Percentiles rank a stretch among this genome's conserved stretches.
phyloP scores from a whole-genome alignment of 192 early-diverging fungal species.

The Umbelopsis isabellina region DNA sequence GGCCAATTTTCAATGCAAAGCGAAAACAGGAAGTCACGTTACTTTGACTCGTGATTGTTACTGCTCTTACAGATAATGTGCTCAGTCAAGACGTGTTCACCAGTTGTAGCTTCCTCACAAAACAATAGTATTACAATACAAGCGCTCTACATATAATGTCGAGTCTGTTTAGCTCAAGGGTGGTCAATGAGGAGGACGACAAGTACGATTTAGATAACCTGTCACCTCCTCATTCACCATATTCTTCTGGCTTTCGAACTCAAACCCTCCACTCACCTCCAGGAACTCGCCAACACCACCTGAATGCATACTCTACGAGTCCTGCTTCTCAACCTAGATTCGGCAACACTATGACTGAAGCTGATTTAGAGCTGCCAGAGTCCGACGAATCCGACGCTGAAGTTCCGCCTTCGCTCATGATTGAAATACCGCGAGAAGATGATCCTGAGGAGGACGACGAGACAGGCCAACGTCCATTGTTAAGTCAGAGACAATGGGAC shows the following conservation, averaged over 20 bases:
- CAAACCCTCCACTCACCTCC: slow-evolving; percentile 5
- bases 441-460: not conserved
- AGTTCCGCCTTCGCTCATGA: slow-evolving; percentile 64
- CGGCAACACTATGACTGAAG: not conserved
- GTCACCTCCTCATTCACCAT: not conserved
- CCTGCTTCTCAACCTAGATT: not conserved
- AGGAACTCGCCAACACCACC: not conserved
- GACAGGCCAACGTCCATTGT: slow-evolving; percentile 8
- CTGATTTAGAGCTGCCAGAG: slow-evolving; percentile 13
- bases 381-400: slow-evolving; percentile 49
- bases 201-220: slow-evolving; percentile 18
- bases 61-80: not conserved
- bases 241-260: slow-evolving; percentile 6
- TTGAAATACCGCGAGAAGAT: slow-evolving; percentile 51
- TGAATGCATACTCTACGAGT: not conserved
- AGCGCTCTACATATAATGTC: not conserved
- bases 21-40: not conserved
- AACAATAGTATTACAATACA: not conserved
- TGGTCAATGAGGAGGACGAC: slow-evolving; percentile 13
- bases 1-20: not conserved
- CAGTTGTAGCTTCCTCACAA: not conserved
- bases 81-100: not conserved
- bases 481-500: slow-evolving; percentile 16
- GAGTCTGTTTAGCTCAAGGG: slow-evolving; percentile 20
- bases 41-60: slow-evolving; percentile 7